Conservation (phyloP, 192 early-diverging fungal genomes). For the Backusella parvicylindrica region DNA sequence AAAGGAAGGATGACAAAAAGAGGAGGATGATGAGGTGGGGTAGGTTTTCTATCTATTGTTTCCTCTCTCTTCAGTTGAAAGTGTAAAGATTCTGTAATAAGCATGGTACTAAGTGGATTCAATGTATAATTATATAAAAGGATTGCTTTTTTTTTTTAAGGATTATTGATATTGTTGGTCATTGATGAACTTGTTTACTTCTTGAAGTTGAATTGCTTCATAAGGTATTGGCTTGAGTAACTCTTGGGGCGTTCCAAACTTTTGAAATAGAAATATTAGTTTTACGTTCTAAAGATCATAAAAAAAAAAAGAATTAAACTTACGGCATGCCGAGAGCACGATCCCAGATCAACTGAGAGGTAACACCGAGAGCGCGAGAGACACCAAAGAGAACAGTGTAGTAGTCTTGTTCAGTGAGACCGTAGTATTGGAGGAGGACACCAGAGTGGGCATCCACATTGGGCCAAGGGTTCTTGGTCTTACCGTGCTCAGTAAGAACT, state of each 20-base stretch:
- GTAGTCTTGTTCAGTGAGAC: constrained; percentile 96
- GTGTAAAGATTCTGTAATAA: background rate
- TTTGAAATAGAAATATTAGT: constrained; percentile 90
- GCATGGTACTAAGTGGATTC: background rate
- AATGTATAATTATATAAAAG: background rate
- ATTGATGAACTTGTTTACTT: background rate
- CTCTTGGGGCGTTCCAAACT: constrained; percentile 97
- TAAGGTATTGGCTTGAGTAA: constrained; percentile 80
- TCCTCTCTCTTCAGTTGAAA: background rate
- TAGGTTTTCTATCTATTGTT: background rate
- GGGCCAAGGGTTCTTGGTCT: constrained; percentile 99
- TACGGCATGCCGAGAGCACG: constrained; percentile 93
- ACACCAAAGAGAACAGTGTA: constrained; percentile 99
- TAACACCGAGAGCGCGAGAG: constrained; percentile 94
- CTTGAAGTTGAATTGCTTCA: constrained; percentile 76
- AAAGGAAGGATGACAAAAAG: background rate
- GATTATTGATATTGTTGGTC: background rate
- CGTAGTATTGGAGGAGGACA: constrained; percentile 94
- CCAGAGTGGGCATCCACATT: constrained; percentile 99
- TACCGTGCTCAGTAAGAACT: constrained; percentile 96
- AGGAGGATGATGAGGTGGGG: background rate
- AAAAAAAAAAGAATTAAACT: constrained; percentile 79
- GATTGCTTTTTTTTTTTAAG: background rate
- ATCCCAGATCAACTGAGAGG: constrained; percentile 96
- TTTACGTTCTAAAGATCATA: no score